These are phyloP conservation scores for Sugiyamaella valdiviana DNA, from an alignment of 805 yeast genomes.

Conservation along the genomic window DNA sequence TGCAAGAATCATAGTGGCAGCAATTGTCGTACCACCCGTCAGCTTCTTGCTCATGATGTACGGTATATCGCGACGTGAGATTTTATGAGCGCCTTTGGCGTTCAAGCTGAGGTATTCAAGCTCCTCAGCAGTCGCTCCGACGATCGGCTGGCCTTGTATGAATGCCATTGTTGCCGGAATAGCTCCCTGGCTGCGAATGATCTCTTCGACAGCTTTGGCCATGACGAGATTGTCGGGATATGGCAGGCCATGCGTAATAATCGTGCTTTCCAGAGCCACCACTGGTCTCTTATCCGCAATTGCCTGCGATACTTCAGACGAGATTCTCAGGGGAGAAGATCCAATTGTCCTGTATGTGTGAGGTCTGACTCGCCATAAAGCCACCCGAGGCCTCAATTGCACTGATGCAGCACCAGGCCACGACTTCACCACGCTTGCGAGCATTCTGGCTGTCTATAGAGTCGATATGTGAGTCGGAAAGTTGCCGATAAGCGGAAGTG, in stretches of 20 bases:
- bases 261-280: constrained; percentile 81
- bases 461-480: too few relatives aligned
- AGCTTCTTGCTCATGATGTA: constrained; percentile 54
- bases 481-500: too few relatives aligned
- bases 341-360: not conserved
- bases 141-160: constrained; percentile 60
- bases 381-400: too few relatives aligned
- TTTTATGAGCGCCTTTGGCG: constrained; percentile 41
- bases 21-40: constrained; percentile 87
- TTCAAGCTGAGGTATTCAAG: constrained; percentile 45
- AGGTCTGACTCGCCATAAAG: not conserved
- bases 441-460: too few relatives aligned
- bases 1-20: constrained; percentile 81
- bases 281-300: constrained; percentile 53
- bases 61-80: constrained; percentile 76
- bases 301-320: constrained; percentile 57
- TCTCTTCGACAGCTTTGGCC: constrained; percentile 62
- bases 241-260: constrained; percentile 85
- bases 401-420: too few relatives aligned
- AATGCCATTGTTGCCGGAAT: constrained; percentile 85
- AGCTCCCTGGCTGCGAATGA: constrained; percentile 56
- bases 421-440: too few relatives aligned
- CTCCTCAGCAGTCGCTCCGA: constrained; percentile 52
- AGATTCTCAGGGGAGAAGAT: constrained; percentile 6
- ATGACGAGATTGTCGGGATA: constrained; percentile 66